phyloP scores from a whole-genome alignment of 176 grass and related monocot genomes.

The Hsuehochloa calcarea region DNA sequence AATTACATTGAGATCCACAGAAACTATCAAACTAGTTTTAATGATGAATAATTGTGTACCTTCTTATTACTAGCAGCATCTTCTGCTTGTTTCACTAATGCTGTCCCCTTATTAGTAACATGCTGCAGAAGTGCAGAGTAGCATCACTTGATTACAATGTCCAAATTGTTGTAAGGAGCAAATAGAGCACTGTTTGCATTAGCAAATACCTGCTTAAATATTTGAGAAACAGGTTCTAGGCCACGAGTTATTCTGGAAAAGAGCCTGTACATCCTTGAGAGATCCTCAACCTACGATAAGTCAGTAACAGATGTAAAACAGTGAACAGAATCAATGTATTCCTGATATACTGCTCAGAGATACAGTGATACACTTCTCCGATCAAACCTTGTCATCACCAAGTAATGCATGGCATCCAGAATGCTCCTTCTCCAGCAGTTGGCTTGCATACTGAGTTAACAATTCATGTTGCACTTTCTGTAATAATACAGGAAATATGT shows the following conservation, averaged over 20 bases:
- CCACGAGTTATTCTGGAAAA: conserved; percentile 83
- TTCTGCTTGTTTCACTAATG: conserved; percentile 86
- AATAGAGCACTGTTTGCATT: background rate
- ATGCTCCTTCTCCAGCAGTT: conserved; percentile 87
- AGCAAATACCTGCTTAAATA: conserved; percentile 82
- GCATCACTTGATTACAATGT: background rate
- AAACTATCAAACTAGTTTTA: background rate
- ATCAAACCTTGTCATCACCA: conserved; percentile 77
- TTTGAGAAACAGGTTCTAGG: conserved; percentile 78
- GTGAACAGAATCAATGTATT: conserved; percentile 1
- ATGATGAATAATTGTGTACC: conserved; percentile 30
- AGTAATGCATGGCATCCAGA: conserved; percentile 82
- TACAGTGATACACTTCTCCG: background rate
- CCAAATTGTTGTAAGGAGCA: conserved; percentile 13
- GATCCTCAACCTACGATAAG: conserved; percentile 59
- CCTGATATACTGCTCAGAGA: background rate
- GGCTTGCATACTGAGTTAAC: conserved; percentile 67
- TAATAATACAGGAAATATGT: conserved; percentile 3
- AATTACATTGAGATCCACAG: background rate
- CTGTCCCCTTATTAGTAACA: conserved; percentile 78
- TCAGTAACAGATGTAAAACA: conserved; percentile 12
- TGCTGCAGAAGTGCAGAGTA: conserved; percentile 52
- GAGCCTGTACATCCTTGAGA: conserved; percentile 90
- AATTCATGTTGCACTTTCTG: conserved; percentile 95
- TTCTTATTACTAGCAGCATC: conserved; percentile 93